phyloP scores from a whole-genome alignment of 2,329 filamentous ascomycete genomes.

The Hypocreales sp. region DNA sequence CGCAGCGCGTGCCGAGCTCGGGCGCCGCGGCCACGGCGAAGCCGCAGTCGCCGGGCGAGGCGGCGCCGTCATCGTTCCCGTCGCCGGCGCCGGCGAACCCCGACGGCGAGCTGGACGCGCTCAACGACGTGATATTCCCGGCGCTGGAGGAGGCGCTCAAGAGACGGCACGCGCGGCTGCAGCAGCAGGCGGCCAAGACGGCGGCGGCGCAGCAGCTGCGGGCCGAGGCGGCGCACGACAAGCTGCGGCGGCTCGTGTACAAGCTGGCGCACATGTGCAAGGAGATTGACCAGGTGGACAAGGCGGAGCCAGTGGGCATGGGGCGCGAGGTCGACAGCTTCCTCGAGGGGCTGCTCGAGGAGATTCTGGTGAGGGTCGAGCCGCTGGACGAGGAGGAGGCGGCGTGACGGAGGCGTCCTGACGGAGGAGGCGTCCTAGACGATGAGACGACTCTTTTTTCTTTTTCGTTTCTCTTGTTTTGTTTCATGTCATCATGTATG shows the following conservation, averaged over 20 bases:
- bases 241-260: constrained; percentile 63
- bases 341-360: constrained; percentile 81
- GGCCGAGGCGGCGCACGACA: constrained; percentile 60
- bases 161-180: constrained; percentile 51
- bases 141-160: constrained; percentile 84
- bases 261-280: constrained; percentile 73
- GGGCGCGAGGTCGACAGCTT: constrained; percentile 80
- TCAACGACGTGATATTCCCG: constrained; percentile 84
- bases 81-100: constrained; percentile 39
- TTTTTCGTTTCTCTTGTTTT: no score
- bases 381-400: constrained; percentile 60
- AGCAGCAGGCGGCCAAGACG: constrained; percentile 31
- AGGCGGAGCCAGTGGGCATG: constrained; percentile 81
- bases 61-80: constrained; percentile 35
- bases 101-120: constrained; percentile 63
- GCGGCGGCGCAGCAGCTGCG: constrained; percentile 51
- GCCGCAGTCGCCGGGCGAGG: constrained; percentile 13
- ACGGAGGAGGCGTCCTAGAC: constrained; percentile 2
- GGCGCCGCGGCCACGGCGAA: no score
- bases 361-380: constrained; percentile 84
- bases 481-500: no score
- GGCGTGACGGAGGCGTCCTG: no score
- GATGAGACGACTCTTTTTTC: background rate
- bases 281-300: constrained; percentile 82
- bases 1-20: constrained; percentile 8